These are phyloP conservation scores for Diplodia sapinea DNA, from an alignment of 2,329 filamentous ascomycete species.

Conservation along the genomic window DNA sequence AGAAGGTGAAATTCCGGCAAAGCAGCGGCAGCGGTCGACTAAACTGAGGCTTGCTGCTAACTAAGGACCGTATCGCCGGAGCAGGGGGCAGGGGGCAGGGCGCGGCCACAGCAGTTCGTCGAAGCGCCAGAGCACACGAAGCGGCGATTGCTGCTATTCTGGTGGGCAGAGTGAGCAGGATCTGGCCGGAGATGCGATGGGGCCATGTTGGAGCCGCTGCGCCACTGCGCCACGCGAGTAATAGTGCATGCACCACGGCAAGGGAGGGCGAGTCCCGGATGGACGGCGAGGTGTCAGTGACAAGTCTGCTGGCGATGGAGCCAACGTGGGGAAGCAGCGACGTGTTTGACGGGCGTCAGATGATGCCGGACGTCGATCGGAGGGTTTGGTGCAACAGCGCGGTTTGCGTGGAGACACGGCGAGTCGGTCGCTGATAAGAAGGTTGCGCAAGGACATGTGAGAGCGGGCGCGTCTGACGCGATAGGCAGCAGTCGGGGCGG, in stretches of 20 bases:
- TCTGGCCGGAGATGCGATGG: background rate
- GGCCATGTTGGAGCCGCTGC: conserved; percentile 10
- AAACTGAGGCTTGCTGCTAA: background rate
- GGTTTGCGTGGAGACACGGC: conserved; percentile 7
- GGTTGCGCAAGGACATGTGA: conserved; percentile 17
- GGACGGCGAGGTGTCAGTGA: background rate
- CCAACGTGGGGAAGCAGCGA: conserved; percentile 11
- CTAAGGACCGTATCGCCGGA: background rate
- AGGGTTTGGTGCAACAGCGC: background rate
- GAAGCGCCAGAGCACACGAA: background rate
- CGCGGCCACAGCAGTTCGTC: no score
- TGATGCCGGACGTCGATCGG: background rate
- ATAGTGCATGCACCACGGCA: background rate
- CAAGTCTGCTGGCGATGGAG: background rate
- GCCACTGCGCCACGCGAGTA: conserved; percentile 12
- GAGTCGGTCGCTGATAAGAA: conserved; percentile 22
- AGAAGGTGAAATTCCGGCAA: background rate
- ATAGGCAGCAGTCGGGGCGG: conserved; percentile 12
- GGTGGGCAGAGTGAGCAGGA: background rate
- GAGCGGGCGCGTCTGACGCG: conserved; percentile 3
- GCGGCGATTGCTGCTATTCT: conserved; percentile 16
- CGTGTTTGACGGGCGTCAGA: conserved; percentile 23
- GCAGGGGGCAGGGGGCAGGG: background rate
- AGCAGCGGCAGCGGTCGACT: background rate
- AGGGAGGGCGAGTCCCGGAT: background rate